Base-by-base conservation (phyloP, 306 rosid genomes). In the Bauhinia variegata region DNA sequence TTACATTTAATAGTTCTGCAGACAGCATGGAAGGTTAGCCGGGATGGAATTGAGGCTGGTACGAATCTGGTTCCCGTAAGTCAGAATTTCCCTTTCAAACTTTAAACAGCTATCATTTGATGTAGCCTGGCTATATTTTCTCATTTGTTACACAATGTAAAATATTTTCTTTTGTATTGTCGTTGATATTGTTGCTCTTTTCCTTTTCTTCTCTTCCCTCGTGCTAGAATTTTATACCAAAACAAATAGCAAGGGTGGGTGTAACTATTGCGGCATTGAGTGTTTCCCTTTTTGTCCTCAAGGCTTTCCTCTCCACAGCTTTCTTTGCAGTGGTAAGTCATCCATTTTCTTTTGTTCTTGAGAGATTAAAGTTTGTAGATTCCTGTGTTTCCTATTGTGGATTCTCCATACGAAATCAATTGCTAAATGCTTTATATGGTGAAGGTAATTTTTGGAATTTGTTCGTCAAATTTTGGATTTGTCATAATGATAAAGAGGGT, bases 41-140 rank as follows among this genome's bases (percentile, higher is more conserved):
- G 48, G 54, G 97, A 93, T 78, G 98, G 96, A 73, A 67, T 93
- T 67, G 96, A 93, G 68, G 97, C 82, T 0, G 85, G 74, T 68
- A 53, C 79, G 19, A 70, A 65, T 77, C 71, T 77, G 42, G 79
- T 81, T 65, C 82, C 85, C 12, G 82, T 81, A 73, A 69, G 85
- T 76, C 15, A 54, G 54, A 72, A 13, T 73, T 51, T 23, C 58
- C 31, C 58, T 30, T 78, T 44, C 63, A 54, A 30, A 47, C 53
- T 47, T 15, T 14, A 47, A 10, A 49, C 41, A 7, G 7, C 34
- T 37, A 56, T 49, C 41, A 3, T 67, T 71, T 46, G 33, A 72
- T 67, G 47, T 48, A 17, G 54, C 66, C 36, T 34, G 39, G 11
- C 41, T 33, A 38, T 49, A 47, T 14, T 47, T 47, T 47, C 23